Conservation (phyloP, 768 basidiomycete genomes). For the Leccinum boreale region DNA sequence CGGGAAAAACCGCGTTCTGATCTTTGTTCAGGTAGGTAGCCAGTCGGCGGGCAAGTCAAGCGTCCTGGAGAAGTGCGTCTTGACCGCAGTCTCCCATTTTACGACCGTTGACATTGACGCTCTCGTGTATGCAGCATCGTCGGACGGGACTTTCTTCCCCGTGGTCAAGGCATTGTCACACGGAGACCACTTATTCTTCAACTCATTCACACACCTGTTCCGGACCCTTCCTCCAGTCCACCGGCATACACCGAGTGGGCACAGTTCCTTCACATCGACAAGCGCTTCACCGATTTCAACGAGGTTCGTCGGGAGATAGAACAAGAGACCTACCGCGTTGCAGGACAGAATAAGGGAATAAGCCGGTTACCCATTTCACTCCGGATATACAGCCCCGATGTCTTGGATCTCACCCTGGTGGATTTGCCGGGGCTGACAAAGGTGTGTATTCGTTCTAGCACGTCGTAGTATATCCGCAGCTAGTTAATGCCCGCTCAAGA, state of each 20-base stretch:
- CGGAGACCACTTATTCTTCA: conserved; percentile 93
- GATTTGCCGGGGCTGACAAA: conserved; percentile 97
- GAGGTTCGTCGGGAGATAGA: conserved; percentile 97
- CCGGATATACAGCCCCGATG: conserved; percentile 93
- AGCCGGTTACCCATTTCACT: conserved; percentile 95
- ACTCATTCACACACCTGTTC: conserved; percentile 85
- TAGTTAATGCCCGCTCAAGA: conserved; percentile 41
- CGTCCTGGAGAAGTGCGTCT: conserved; percentile 87
- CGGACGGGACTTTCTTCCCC: conserved; percentile 86
- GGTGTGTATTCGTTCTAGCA: conserved; percentile 41
- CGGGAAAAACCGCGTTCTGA: not conserved
- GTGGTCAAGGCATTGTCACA: conserved; percentile 93
- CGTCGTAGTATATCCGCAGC: not conserved
- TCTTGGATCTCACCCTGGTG: conserved; percentile 92
- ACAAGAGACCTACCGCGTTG: conserved; percentile 94
- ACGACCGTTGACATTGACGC: not conserved
- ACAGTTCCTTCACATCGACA: conserved; percentile 96
- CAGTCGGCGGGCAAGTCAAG: conserved; percentile 97
- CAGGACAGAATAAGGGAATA: conserved; percentile 98
- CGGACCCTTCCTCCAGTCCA: conserved; percentile 43
- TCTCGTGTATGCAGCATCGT: conserved; percentile 65
- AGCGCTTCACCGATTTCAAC: conserved; percentile 92
- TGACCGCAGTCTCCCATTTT: not conserved
- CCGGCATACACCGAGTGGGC: conserved; percentile 78
- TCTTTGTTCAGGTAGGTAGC: conserved; percentile 72